Evolutionary conservation across 768 basidiomycete genomes (phyloP), one percentile per base, ranked within the genome.

Genomic region (Coprinopsis cinerea): DNA sequence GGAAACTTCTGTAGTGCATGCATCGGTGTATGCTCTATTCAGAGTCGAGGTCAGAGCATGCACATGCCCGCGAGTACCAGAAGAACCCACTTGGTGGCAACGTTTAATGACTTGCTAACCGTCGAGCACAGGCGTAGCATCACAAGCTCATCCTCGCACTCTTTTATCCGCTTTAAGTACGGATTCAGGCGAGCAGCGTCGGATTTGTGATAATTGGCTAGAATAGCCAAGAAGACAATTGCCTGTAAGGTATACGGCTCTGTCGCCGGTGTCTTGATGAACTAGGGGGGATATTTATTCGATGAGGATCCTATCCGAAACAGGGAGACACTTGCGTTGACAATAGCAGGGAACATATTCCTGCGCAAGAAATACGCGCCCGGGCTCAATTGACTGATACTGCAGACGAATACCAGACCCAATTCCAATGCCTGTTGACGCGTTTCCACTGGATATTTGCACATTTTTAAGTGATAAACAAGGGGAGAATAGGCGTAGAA

Each of bases 121-220:
- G 79, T 75, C 78, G 78, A 79, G 49, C 75, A 78, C 25, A 83
- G 68, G 58, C 75, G 82, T 20, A 65, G 64, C 75, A 85, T 76
- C 1, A 84, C 57, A 9, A 71, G 73, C 4, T 66, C 62, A 52
- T 85, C 79, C 2, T 63, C 55, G 0, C 70, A 73, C 25, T 73
- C 70, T 28, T 65, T 65, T 24, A 86, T 77, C 22, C 69, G 67
- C 22, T 74, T 74, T 7, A 85, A 67, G 58, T 83, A 86, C 1
- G 78, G 78, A 61, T 88, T 88, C 32, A 84, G 71, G 54, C 76
- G 82, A 9, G 81, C 78, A 9, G 82, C 82, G 57, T 85, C 83
- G 0, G 82, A 83, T 57, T 81, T 83, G 60, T 86, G 85, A 59
- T 81, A 88, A 57, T 84, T 85, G 47, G 79, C 79, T 1, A 88